These are phyloP conservation scores for Neoboletus subvelutipes DNA, from an alignment of 768 basidiomycete species.

Conservation along the genomic window DNA sequence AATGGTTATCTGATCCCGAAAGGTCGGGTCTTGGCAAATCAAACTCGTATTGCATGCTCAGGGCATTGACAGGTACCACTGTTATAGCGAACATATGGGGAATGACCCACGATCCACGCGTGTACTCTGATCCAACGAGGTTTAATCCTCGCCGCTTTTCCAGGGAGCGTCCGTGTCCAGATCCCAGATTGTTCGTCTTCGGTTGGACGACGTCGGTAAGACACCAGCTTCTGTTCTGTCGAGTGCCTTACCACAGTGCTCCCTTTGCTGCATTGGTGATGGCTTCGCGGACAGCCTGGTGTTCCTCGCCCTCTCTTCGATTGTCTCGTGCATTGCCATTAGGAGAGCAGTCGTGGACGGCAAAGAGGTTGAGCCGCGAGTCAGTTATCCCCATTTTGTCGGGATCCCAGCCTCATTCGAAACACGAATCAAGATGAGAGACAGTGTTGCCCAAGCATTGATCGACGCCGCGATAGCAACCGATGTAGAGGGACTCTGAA, in stretches of 20 bases:
- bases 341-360: not conserved
- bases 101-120: conserved; percentile 2
- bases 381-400: conserved; percentile 1
- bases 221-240: not conserved
- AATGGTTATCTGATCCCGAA: conserved; percentile 1
- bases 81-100: conserved; percentile 5
- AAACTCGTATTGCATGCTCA: not conserved
- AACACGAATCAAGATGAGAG: not conserved
- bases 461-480: not conserved
- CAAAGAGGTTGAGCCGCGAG: not conserved
- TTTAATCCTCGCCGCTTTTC: conserved; percentile 1
- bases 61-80: not conserved
- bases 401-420: conserved; percentile 2
- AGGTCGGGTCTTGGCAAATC: not conserved
- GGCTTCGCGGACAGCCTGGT: conserved; percentile 1
- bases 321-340: not conserved
- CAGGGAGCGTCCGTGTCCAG: not conserved
- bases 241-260: not conserved
- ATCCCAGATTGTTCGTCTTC: conserved; percentile 1
- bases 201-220: conserved; percentile 9
- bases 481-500: not conserved
- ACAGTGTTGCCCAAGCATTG: not conserved
- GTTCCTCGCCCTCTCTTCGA: not conserved
- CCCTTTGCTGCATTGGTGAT: not conserved
- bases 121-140: not conserved